A percentile compares a stretch with the other conserved stretches of the same genome.
phyloP scores from a whole-genome alignment of 768 basidiomycete species.

The Cyclocybe cylindracea region DNA sequence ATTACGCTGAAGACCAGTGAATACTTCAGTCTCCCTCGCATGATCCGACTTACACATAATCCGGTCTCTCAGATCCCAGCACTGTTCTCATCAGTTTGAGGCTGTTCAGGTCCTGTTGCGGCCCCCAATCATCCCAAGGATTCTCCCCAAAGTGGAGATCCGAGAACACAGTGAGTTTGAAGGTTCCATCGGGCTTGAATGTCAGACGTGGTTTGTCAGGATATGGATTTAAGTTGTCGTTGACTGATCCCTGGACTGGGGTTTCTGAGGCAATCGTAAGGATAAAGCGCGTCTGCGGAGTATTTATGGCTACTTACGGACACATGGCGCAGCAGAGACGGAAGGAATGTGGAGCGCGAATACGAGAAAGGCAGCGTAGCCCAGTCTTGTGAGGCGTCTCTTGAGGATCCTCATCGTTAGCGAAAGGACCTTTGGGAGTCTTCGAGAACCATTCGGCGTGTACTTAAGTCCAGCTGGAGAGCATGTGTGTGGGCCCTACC shows the following conservation, averaged over 20 bases:
- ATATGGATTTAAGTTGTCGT: conserved; percentile 32
- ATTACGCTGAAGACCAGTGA: conserved; percentile 46
- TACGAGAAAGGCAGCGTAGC: too few relatives aligned
- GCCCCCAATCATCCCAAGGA: conserved; percentile 69
- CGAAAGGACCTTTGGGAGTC: too few relatives aligned
- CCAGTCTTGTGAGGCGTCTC: too few relatives aligned
- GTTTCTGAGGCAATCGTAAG: not conserved
- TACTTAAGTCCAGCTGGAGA: too few relatives aligned
- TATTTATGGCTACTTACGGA: too few relatives aligned
- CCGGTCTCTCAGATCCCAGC: conserved; percentile 58
- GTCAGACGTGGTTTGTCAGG: conserved; percentile 45
- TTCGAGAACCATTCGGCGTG: too few relatives aligned
- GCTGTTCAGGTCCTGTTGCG: conserved; percentile 66
- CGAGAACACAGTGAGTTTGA: conserved; percentile 75
- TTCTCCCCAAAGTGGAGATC: conserved; percentile 80
- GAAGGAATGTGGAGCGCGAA: too few relatives aligned
- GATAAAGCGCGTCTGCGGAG: too few relatives aligned
- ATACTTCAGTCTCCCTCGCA: not conserved
- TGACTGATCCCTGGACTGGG: not conserved
- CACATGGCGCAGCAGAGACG: too few relatives aligned
- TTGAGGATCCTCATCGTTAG: too few relatives aligned
- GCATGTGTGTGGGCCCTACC: too few relatives aligned
- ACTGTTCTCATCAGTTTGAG: conserved; percentile 57
- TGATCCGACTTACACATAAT: conserved; percentile 58
- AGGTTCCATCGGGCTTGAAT: conserved; percentile 59